These are phyloP conservation scores for Parastagonospora nodorum DNA, from an alignment of 2,329 filamentous ascomycete genomes.

Conservation along the genomic window DNA sequence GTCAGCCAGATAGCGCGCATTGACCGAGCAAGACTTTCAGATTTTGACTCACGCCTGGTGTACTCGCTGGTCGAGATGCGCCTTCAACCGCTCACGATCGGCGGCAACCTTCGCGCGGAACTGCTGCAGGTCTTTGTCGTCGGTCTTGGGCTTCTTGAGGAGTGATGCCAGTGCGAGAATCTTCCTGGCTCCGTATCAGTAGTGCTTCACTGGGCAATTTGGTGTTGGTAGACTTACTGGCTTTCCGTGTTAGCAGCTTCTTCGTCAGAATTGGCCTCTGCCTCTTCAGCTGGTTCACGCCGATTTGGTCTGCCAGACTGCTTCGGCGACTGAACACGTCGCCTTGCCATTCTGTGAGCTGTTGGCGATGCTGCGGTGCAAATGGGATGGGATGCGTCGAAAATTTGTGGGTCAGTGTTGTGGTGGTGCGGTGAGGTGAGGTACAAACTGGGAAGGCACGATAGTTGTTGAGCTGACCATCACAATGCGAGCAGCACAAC, in stretches of 20 bases:
- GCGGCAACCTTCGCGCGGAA: slow-evolving; percentile 23
- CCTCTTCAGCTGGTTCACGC: slow-evolving; percentile 5
- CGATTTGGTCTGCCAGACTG: neutral
- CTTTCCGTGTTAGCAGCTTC: slow-evolving; percentile 22
- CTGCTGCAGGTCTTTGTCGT: slow-evolving; percentile 27
- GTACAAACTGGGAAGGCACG: neutral
- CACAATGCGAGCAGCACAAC: too few relatives aligned
- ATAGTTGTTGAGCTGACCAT: neutral
- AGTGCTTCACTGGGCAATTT: neutral
- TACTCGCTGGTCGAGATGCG: slow-evolving; percentile 22
- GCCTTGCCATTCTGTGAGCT: slow-evolving; percentile 17
- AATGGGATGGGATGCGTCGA: neutral
- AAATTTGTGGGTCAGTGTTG: neutral
- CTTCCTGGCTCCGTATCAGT: slow-evolving; percentile 20
- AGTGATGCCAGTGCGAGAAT: slow-evolving; percentile 22
- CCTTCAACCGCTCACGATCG: slow-evolving; percentile 21
- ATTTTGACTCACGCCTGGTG: slow-evolving; percentile 24
- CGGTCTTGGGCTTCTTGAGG: slow-evolving; percentile 22
- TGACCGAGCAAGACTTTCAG: too few relatives aligned
- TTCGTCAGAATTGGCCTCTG: slow-evolving; percentile 7
- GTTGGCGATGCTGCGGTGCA: neutral
- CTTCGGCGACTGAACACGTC: slow-evolving; percentile 5
- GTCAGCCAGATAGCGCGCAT: neutral
- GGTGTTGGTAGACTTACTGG: slow-evolving; percentile 22
- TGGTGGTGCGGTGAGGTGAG: neutral